Evolutionary conservation across 495 filamentous ascomycete species (phyloP).

Genomic region (Penicillium soppii): DNA sequence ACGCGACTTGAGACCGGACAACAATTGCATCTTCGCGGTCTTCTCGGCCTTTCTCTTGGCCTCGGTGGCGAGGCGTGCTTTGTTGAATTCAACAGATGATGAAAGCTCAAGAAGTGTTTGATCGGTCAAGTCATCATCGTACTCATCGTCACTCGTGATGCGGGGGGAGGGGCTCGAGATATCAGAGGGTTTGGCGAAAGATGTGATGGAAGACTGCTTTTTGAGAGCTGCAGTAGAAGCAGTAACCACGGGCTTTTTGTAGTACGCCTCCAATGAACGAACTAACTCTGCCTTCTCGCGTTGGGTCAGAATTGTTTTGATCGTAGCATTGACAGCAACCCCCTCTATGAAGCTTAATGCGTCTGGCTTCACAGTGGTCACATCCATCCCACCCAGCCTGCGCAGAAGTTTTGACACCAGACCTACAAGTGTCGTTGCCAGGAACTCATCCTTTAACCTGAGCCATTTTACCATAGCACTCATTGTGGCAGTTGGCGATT

Average conservation of each 20-base stretch:
- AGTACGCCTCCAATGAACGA: slow-evolving; percentile 74
- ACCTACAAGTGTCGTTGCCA: slow-evolving; percentile 71
- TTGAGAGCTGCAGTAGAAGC: slow-evolving; percentile 48
- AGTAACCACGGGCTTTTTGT: slow-evolving; percentile 54
- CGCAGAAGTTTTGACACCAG: slow-evolving; percentile 69
- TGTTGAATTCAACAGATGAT: slow-evolving; percentile 48
- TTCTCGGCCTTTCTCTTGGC: slow-evolving; percentile 35
- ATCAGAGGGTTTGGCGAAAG: slow-evolving; percentile 53
- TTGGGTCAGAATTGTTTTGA: slow-evolving; percentile 69
- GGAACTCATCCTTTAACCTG: slow-evolving; percentile 76
- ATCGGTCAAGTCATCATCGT: slow-evolving; percentile 41
- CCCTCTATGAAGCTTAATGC: slow-evolving; percentile 62
- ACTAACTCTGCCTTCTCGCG: slow-evolving; percentile 82
- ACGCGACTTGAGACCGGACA: slow-evolving; percentile 9
- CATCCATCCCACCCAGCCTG: slow-evolving; percentile 66
- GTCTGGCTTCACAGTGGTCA: slow-evolving; percentile 60
- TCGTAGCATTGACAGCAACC: slow-evolving; percentile 54
- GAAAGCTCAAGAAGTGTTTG: slow-evolving; percentile 44
- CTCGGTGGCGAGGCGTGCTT: slow-evolving; percentile 40
- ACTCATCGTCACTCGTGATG: slow-evolving; percentile 41
- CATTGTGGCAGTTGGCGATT: slow-evolving; percentile 62
- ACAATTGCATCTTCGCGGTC: slow-evolving; percentile 37
- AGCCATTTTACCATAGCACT: slow-evolving; percentile 76
- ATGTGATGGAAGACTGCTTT: slow-evolving; percentile 67
- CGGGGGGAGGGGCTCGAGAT: slow-evolving; percentile 32